Base-by-base conservation (phyloP, 2,329 filamentous ascomycete species). In the Sclerotinia nivalis region DNA sequence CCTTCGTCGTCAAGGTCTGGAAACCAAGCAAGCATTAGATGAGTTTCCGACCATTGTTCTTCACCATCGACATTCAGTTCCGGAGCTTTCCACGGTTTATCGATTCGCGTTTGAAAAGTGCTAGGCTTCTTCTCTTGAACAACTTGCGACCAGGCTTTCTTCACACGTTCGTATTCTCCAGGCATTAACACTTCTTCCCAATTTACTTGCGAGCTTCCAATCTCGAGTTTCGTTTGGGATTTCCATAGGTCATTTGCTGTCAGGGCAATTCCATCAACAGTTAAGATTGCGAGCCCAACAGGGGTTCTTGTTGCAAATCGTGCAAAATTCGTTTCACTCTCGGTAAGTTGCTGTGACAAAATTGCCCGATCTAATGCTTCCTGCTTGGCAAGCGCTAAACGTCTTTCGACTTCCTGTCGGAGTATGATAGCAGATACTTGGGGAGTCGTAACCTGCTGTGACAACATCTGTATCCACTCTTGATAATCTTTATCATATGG, bases 401-500 rank as follows among this genome's bases (percentile, higher is more conserved):
- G 47, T n/a, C 31, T 37, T 40, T 52, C 47, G 9, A 64, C 45
- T 40, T 64, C 60, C 22, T 64, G 60, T 2, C 47, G 60, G 83
- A 92, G 86, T 1, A 92, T 80, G 0, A 92, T 87, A 0, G 91
- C 89, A 90, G 90, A 64, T 5, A 50, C 45, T 12, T 92, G 81
- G 0, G 89, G 90, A 1, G 88, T 91, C 0, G 87, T 88, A 9
- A 92, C 80, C 76, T 83, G 91, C 71, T 85, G 83, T 54, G 79
- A 82, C 47, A 86, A 76, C 31, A 64, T 40, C 20, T 64, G 60
- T 50, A 64, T 25, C 60, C 60, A 64, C 13, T 64, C 60, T 72
- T 88, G 86, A 76, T 94, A 96, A 73, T 94, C 92, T 43, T 90
- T 87, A 74, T 96, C 91, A 75, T 91, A 95, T 0, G 89, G 90